Percentiles rank a stretch among this genome's conserved stretches.
Conservation (phyloP, 202 grass and related monocot genomes). For the Setaria italica region DNA sequence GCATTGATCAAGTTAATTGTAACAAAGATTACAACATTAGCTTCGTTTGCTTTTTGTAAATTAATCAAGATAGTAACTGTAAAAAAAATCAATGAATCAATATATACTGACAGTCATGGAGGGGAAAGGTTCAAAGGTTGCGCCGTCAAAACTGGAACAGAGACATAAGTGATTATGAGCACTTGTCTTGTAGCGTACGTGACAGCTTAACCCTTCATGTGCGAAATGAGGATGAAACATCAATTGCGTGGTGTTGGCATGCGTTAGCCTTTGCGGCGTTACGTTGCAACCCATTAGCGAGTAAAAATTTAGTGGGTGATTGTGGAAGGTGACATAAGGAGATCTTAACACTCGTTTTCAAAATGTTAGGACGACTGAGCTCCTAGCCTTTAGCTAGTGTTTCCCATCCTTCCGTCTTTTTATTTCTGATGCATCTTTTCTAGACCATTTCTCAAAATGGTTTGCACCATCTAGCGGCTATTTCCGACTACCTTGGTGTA, state of each 20-base stretch:
- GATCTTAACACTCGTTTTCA: conserved; percentile 42
- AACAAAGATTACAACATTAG: no score
- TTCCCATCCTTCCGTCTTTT: neutral
- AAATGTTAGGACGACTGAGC: conserved; percentile 37
- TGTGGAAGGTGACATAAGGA: conserved; percentile 51
- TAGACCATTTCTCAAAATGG: neutral
- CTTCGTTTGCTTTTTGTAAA: neutral
- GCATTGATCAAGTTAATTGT: no score
- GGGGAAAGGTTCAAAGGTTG: neutral
- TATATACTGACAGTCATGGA: neutral
- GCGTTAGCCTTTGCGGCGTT: conserved; percentile 38
- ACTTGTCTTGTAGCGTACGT: neutral
- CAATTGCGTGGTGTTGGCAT: conserved; percentile 4
- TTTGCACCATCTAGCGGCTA: neutral
- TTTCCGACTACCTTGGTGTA: neutral
- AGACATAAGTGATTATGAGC: neutral
- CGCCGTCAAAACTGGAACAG: neutral
- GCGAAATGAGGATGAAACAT: conserved; percentile 5
- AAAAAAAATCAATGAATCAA: neutral
- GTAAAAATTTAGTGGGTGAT: conserved; percentile 47
- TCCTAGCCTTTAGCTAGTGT: conserved; percentile 3
- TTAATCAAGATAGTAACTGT: no score
- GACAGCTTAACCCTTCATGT: conserved; percentile 29
- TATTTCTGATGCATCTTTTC: neutral
- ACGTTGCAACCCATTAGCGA: conserved; percentile 33